Evolutionary conservation across 2,329 filamentous ascomycete genomes (phyloP).

Genomic region (Teratosphaeria zuluensis): DNA sequence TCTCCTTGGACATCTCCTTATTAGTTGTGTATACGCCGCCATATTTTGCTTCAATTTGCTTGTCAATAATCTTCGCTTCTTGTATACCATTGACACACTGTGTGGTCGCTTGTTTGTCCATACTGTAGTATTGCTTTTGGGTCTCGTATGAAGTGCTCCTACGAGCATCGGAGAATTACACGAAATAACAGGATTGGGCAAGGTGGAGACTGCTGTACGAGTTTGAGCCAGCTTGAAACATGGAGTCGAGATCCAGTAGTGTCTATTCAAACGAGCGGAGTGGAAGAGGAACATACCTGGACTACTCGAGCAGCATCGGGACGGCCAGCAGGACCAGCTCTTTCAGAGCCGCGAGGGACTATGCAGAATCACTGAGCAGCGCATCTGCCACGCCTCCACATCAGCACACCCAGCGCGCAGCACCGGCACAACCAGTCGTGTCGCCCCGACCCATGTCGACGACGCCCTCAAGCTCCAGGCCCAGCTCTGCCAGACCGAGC

Average conservation of each 20-base stretch:
- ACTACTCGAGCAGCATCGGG: conserved; percentile 1
- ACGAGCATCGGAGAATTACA: neutral
- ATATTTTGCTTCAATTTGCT: neutral
- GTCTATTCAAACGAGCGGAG: conserved; percentile 3
- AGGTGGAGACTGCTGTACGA: neutral
- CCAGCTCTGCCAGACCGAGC: conserved; percentile 1
- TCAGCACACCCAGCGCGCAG: neutral
- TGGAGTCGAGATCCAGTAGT: conserved; percentile 3
- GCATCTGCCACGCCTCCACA: neutral
- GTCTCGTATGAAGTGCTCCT: neutral
- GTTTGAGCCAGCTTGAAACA: neutral
- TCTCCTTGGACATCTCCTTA: neutral
- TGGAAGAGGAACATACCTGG: neutral
- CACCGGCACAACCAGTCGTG: neutral
- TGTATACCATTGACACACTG: neutral
- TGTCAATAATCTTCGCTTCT: neutral
- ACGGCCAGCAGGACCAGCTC: neutral
- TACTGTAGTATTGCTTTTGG: neutral
- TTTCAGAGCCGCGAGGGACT: conserved; percentile 1
- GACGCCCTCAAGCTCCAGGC: neutral
- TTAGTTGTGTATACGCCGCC: too few relatives aligned
- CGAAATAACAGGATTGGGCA: neutral
- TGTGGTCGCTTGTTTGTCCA: neutral
- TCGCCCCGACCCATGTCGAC: neutral
- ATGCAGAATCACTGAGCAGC: neutral